Conservation (phyloP, 208 protist genomes). For the Acanthamoeba castellanii region DNA sequence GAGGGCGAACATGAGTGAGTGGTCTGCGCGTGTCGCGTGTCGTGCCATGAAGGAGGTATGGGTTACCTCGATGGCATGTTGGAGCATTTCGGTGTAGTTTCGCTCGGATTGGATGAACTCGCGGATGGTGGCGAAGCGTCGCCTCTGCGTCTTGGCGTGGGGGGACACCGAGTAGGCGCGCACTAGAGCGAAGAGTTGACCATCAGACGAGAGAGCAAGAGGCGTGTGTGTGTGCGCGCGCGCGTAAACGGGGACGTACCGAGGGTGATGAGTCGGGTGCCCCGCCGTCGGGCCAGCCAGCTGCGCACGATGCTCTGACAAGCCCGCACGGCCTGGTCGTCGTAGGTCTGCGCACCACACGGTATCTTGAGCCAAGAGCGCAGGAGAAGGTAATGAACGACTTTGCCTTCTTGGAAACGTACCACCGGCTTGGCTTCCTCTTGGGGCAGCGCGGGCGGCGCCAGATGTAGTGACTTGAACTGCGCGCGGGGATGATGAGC, state of each 20-base stretch:
- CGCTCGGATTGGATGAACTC: conserved; percentile 40
- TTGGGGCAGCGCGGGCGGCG: neutral
- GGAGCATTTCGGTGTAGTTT: conserved; percentile 31
- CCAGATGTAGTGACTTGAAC: too few species aligned
- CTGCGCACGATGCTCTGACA: neutral
- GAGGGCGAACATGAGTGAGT: neutral
- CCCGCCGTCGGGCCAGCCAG: neutral
- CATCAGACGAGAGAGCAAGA: neutral
- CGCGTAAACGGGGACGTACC: neutral
- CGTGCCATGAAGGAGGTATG: neutral
- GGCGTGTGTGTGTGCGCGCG: neutral
- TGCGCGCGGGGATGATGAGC: too few species aligned
- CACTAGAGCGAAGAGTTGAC: neutral
- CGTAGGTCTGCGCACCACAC: neutral
- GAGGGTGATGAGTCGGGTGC: neutral
- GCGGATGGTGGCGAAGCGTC: conserved; percentile 27
- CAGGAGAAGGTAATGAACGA: too few species aligned
- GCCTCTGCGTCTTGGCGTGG: neutral
- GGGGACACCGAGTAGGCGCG: neutral
- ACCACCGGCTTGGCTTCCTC: neutral
- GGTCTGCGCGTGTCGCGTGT: too few species aligned
- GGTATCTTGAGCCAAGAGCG: neutral
- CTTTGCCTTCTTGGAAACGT: too few species aligned
- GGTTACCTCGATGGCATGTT: conserved; percentile 10
- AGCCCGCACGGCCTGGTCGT: neutral